Conservation (phyloP, 169 alveolate species). For the Eimeria tenella region DNA sequence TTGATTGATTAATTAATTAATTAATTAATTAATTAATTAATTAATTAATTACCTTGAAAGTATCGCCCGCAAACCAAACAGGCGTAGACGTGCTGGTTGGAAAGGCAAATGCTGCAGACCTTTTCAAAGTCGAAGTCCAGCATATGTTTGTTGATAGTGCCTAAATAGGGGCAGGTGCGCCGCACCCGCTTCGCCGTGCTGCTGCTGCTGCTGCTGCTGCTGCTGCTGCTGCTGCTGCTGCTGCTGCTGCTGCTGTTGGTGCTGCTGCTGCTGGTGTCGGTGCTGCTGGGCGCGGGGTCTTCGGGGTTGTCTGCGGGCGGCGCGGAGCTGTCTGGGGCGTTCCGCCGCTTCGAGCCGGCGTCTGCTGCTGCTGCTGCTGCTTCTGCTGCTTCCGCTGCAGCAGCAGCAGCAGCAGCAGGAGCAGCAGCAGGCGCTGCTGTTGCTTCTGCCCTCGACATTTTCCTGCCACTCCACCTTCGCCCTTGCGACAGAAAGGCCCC, state of each 20-base stretch:
- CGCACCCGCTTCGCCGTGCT: slow-evolving; percentile 28
- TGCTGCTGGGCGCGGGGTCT: neutral
- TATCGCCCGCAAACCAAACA: slow-evolving; percentile 97
- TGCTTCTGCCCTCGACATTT: no score
- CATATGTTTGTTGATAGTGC: slow-evolving; percentile 95
- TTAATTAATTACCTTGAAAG: neutral
- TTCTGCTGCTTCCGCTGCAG: neutral
- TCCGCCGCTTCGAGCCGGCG: neutral
- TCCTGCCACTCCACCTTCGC: no score
- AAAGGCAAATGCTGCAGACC: slow-evolving; percentile 96
- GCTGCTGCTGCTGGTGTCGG: neutral
- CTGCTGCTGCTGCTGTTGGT: neutral
- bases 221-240: neutral
- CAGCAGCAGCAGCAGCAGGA: neutral
- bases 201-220: neutral
- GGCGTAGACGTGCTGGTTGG: slow-evolving; percentile 97
- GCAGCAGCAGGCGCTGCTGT: neutral
- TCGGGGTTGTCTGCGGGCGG: neutral
- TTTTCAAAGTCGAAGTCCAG: slow-evolving; percentile 99
- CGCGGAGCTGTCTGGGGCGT: neutral
- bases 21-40: neutral
- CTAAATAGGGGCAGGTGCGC: slow-evolving; percentile 95
- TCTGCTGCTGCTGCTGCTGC: neutral
- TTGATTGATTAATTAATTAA: neutral
- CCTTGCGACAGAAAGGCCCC: no score